These are phyloP conservation scores for Pythium brachiatum DNA, from an alignment of 352 stramenopile genomes.

Conservation along the genomic window DNA sequence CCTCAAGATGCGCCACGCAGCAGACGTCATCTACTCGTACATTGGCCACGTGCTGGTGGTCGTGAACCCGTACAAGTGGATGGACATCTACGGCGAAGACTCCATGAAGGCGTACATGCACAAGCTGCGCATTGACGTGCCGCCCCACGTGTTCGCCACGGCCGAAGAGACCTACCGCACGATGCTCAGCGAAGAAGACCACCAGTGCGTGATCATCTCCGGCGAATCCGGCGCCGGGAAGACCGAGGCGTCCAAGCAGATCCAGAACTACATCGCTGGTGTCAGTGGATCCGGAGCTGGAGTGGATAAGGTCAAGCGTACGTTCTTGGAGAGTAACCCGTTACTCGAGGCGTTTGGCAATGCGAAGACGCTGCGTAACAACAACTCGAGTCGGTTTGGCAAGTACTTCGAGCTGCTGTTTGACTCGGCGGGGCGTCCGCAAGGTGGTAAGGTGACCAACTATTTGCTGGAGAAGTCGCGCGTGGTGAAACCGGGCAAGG, in stretches of 20 bases:
- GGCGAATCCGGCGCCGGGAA: conserved; percentile 84
- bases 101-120: conserved; percentile 82
- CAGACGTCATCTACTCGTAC: conserved; percentile 87
- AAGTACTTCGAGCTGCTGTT: conserved; percentile 96
- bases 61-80: conserved; percentile 90
- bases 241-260: conserved; percentile 88
- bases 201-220: conserved; percentile 90
- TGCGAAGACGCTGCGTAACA: conserved; percentile 93
- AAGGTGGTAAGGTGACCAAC: conserved; percentile 90
- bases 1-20: conserved; percentile 84
- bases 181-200: conserved; percentile 87
- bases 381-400: conserved; percentile 95
- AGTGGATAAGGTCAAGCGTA: conserved; percentile 88
- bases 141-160: conserved; percentile 84
- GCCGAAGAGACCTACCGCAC: conserved; percentile 85
- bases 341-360: conserved; percentile 97
- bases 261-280: conserved; percentile 88
- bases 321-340: conserved; percentile 93
- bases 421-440: conserved; percentile 74
- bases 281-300: conserved; percentile 73
- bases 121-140: conserved; percentile 85
- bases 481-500: conserved; percentile 80
- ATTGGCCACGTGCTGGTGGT: conserved; percentile 88
- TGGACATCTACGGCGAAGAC: conserved; percentile 85
- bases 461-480: conserved; percentile 92